A percentile compares a stretch with the other conserved stretches of the same genome.
These are phyloP conservation scores for Pachyrhizus erosus DNA, from an alignment of 306 rosid genomes.

Conservation along the genomic window DNA sequence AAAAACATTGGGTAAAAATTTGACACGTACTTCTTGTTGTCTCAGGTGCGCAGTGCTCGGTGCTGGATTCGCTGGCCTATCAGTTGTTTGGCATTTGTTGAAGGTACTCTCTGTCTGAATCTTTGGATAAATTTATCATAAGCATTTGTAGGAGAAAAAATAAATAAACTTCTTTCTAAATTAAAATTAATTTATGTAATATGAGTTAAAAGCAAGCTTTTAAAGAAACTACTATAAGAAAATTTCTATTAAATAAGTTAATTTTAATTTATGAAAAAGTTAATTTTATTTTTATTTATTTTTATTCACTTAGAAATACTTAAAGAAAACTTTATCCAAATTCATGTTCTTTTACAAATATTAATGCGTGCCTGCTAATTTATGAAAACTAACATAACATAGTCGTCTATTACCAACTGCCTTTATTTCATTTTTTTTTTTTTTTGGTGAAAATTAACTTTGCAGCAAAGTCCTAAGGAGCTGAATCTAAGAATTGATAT, in stretches of 20 bases:
- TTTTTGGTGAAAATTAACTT: slow-evolving; percentile 31
- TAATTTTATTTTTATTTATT: no score
- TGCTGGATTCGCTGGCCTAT: slow-evolving; percentile 96
- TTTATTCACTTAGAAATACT: no score
- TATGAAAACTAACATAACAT: background rate
- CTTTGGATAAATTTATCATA: background rate
- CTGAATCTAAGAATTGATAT: slow-evolving; percentile 63
- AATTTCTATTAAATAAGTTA: no score
- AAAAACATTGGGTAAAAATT: background rate
- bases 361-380: background rate
- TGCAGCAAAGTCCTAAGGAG: slow-evolving; percentile 74
- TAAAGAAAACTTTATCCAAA: background rate
- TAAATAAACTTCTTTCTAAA: no score
- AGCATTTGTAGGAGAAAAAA: no score
- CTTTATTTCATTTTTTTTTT: background rate
- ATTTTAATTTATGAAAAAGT: no score
- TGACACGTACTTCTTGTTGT: background rate
- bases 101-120: slow-evolving; percentile 49
- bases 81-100: slow-evolving; percentile 84
- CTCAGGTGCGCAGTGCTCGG: slow-evolving; percentile 86
- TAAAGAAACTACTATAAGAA: no score
- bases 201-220: no score
- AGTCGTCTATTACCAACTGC: background rate
- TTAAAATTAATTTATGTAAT: no score
- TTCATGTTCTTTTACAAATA: background rate